These are phyloP conservation scores for Moniliella sp. DNA, from an alignment of 1,284 basidiomycete species.

Conservation along the genomic window DNA sequence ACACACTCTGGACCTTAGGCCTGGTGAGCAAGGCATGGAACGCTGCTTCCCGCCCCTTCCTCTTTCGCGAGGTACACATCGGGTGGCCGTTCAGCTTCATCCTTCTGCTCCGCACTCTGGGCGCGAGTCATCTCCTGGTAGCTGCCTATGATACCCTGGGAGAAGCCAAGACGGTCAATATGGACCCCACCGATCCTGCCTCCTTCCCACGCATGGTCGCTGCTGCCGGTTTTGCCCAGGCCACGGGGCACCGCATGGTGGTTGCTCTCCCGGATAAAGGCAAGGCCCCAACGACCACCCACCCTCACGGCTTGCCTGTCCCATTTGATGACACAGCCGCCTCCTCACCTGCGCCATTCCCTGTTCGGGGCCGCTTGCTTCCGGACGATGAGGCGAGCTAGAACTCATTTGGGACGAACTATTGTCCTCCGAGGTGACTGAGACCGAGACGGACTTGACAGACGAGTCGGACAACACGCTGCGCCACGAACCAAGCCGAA, in stretches of 20 bases:
- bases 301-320: not conserved
- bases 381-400: too few relatives aligned
- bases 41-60: slow-evolving; percentile 19
- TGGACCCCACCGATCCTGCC: slow-evolving; percentile 11
- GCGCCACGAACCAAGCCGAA: too few relatives aligned
- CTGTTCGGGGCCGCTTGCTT: too few relatives aligned
- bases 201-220: slow-evolving; percentile 23
- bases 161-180: slow-evolving; percentile 1
- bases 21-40: slow-evolving; percentile 25
- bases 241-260: slow-evolving; percentile 14
- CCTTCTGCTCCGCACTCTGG: slow-evolving; percentile 16
- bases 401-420: too few relatives aligned
- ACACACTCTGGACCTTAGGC: slow-evolving; percentile 22
- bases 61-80: slow-evolving; percentile 27
- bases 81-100: slow-evolving; percentile 27
- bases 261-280: slow-evolving; percentile 3
- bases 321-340: too few relatives aligned
- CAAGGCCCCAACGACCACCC: not conserved
- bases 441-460: slow-evolving; percentile 16
- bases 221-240: slow-evolving; percentile 22
- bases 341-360: too few relatives aligned
- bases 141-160: slow-evolving; percentile 15
- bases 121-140: slow-evolving; percentile 15
- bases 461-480: too few relatives aligned
- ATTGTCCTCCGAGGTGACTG: slow-evolving; percentile 4